Base-by-base conservation (phyloP, 2,329 filamentous ascomycete species). In the Arthrocladium fulminans region DNA sequence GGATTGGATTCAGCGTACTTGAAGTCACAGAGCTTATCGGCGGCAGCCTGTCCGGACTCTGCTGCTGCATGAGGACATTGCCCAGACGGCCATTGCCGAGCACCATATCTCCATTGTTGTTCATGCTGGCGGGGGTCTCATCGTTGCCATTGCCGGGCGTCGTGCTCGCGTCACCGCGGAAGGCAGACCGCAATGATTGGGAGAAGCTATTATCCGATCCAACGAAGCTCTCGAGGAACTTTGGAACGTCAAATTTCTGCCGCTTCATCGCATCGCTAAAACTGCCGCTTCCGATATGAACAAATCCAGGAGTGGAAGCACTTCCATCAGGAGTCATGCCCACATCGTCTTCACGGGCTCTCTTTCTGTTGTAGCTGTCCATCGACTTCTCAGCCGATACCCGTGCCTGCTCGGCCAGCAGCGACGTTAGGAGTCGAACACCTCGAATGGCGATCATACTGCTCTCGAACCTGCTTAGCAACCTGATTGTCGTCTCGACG, bases 381-480 rank as follows among this genome's bases (percentile, higher is more conserved):
- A 58, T 49, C 5, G 50, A 50, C 23, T 56, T 53, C 19, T 54
- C 50, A 3, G 56, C 54, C 2, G 45, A 53, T n/a, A 57, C 43
- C 12, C 54, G 49, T 22, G 56, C 53, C 41, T 58, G 54, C 49
- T 57, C 55, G 27, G 55, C 51, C 23, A 57, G 53, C 17, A 58
- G 39, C 3, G 56, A 56, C 8, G 51, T 55, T n/a, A 58, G 49
- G 13, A 58, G 45, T 5, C 53, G 51, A 15, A 57, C 54, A 20
- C 56, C 56, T 8, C 56, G 51, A n/a, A 55, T 37, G 4, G 56
- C 54, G 20, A 58, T 58, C 54, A 58, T 54, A 48, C 56, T 58
- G 45, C 51, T 45, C 23, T 58, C 51, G 19, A 57, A 57, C 39
- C 54, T 57, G 13, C 49, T 50, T 27, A 58, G 47, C 53, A 57